Conservation (phyloP, 331 rosid genomes). For the Spiraea crenata region DNA sequence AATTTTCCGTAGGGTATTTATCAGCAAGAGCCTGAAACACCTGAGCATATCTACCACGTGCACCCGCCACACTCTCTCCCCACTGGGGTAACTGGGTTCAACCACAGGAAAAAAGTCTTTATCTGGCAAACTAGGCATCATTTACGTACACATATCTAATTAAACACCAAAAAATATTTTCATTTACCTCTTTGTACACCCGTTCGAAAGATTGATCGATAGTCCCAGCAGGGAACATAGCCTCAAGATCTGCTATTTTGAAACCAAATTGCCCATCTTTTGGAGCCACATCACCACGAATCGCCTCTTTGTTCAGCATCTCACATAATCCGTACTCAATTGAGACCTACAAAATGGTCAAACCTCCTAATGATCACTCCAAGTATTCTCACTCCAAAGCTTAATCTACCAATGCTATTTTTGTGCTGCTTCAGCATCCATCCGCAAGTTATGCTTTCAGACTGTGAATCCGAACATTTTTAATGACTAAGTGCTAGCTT, state of each 20-base stretch:
- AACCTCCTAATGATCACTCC: background rate
- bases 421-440: too few species aligned
- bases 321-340: slow-evolving; percentile 79
- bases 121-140: slow-evolving; percentile 8
- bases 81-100: slow-evolving; percentile 62
- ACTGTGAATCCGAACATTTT: too few species aligned
- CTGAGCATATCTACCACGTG: slow-evolving; percentile 55
- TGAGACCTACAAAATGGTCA: slow-evolving; percentile 45
- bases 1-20: slow-evolving; percentile 59
- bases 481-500: too few species aligned
- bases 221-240: slow-evolving; percentile 52
- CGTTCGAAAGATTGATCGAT: slow-evolving; percentile 52
- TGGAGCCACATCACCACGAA: slow-evolving; percentile 52
- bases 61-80: slow-evolving; percentile 46
- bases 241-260: slow-evolving; percentile 56
- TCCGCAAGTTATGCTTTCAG: too few species aligned
- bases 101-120: background rate
- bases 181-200: slow-evolving; percentile 60
- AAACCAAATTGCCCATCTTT: slow-evolving; percentile 57
- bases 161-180: background rate
- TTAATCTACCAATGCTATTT: background rate
- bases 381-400: background rate
- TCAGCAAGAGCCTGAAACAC: slow-evolving; percentile 63
- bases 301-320: slow-evolving; percentile 62
- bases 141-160: background rate